Percentiles rank a stretch among this genome's conserved stretches.
Evolutionary conservation across 345 rosid genomes (phyloP).

Genomic region (Salix caprea): DNA sequence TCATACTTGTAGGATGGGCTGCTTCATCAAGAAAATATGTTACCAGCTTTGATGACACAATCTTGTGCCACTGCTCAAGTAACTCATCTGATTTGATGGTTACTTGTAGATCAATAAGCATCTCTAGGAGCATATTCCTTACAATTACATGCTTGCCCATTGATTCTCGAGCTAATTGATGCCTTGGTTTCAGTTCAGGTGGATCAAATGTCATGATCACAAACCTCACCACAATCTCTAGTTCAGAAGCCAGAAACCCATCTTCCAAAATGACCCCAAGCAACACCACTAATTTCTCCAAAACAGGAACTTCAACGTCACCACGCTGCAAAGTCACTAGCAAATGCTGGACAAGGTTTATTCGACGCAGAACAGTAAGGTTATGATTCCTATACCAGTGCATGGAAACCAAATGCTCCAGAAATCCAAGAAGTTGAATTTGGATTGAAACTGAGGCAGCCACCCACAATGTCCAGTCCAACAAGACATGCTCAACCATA

Average conservation of each 20-base stretch:
- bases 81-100: constrained; percentile 89
- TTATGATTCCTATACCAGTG: constrained; percentile 99
- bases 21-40: constrained; percentile 98
- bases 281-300: constrained; percentile 92
- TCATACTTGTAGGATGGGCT: constrained; percentile 99
- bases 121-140: constrained; percentile 96
- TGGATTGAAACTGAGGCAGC: constrained; percentile 87
- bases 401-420: constrained; percentile 98
- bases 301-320: constrained; percentile 95
- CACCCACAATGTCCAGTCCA: constrained; percentile 99
- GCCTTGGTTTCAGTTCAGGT: constrained; percentile 70
- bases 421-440: constrained; percentile 86
- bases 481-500: constrained; percentile 98
- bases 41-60: constrained; percentile 91
- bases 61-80: constrained; percentile 99
- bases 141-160: constrained; percentile 99
- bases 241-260: constrained; percentile 91
- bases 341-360: constrained; percentile 93
- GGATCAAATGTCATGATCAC: constrained; percentile 99
- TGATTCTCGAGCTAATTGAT: constrained; percentile 66
- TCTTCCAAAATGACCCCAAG: constrained; percentile 99
- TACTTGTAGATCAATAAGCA: constrained; percentile 98
- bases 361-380: constrained; percentile 86
- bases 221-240: constrained; percentile 92
- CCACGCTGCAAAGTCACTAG: constrained; percentile 96